Evolutionary conservation across 2,329 filamentous ascomycete species (phyloP), one percentile per base, ranked within the genome.

Genomic region (Ophiobolus disseminans): DNA sequence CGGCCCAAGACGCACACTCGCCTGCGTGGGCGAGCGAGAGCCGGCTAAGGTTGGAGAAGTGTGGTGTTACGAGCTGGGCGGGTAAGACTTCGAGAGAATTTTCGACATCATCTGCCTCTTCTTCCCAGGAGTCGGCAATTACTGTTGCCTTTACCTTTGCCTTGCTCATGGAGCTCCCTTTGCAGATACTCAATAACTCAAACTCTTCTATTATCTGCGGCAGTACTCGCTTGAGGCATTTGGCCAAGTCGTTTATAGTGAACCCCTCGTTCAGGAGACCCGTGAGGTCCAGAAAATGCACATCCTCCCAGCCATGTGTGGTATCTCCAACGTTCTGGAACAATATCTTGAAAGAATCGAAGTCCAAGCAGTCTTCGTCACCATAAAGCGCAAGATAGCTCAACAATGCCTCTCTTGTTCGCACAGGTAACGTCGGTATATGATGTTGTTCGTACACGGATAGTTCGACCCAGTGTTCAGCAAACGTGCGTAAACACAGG

Each of bases 11-110:
- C 1, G 78, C 77, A 19, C 72, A 72, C 2, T 66, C 49, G 3
- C 73, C 72, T 3, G 80, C 81, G 43, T 83, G 75, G 2, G 82
- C 81, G 1, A 87, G 76, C 2, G 82, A 86, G 5, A 87, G 74
- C 46, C 80, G 82, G 25, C 79, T 82, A 17, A 87, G 73, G 34
- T 80, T 77, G 4, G 73, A 61, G 60, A 86, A 85, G 8, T 68
- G 67, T 31, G 52, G 66, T 10, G 50, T 59, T 17, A 41, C 52
- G n/a, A 69, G 54, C 11, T 56, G 58, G 1, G 54, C 60, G 23
- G 45, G 51, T 2, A 62, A 40, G 8, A 53, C 37, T 9, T 41
- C 3, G 25, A 7, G 28, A 2, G 23, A 8, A 1, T 19, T 19
- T 7, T 37, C 20, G 6, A 54, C 53, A 20, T 71, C 55, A 21